A percentile compares a stretch with the other conserved stretches of the same genome.
These are phyloP conservation scores for Cucurbita argyrosperma DNA, from an alignment of 306 rosid genomes.

Conservation along the genomic window DNA sequence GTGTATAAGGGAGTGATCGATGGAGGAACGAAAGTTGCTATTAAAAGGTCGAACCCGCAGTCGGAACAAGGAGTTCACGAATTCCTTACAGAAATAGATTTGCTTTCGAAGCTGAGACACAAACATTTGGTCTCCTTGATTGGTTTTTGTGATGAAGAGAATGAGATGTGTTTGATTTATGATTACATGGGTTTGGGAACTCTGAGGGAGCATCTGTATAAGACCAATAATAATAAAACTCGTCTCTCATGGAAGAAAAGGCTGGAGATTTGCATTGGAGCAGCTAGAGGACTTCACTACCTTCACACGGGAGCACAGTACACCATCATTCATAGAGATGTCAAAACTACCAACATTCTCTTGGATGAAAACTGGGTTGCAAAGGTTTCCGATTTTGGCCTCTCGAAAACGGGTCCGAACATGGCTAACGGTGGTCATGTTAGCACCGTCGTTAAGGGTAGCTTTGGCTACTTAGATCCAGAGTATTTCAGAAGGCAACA, in stretches of 20 bases:
- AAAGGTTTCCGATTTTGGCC: constrained; percentile 40
- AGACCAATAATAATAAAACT: constrained; percentile 26
- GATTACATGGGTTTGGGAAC: constrained; percentile 38
- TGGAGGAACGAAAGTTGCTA: constrained; percentile 30
- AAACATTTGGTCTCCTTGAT: constrained; percentile 36
- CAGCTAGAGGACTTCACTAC: constrained; percentile 46
- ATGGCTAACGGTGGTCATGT: constrained; percentile 33
- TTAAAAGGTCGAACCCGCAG: constrained; percentile 36
- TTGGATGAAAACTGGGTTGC: constrained; percentile 44
- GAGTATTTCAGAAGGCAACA: constrained; percentile 39
- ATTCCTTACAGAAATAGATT: constrained; percentile 40
- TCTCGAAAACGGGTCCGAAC: constrained; percentile 39
- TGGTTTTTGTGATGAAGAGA: constrained; percentile 39
- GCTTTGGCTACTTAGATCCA: constrained; percentile 41
- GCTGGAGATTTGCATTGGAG: constrained; percentile 42
- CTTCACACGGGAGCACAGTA: constrained; percentile 44
- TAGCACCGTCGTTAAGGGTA: constrained; percentile 43
- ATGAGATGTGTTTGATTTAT: constrained; percentile 39
- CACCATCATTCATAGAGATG: constrained; percentile 43
- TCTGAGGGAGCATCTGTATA: constrained; percentile 33
- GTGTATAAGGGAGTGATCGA: constrained; percentile 36
- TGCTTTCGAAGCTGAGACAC: constrained; percentile 45
- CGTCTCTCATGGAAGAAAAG: constrained; percentile 34
- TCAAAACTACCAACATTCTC: constrained; percentile 43
- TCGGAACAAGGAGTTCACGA: constrained; percentile 45